Percentiles rank a stretch among this genome's conserved stretches.
Evolutionary conservation across 2,329 filamentous ascomycete genomes (phyloP).

Genomic region (Nannizzia gypsea): DNA sequence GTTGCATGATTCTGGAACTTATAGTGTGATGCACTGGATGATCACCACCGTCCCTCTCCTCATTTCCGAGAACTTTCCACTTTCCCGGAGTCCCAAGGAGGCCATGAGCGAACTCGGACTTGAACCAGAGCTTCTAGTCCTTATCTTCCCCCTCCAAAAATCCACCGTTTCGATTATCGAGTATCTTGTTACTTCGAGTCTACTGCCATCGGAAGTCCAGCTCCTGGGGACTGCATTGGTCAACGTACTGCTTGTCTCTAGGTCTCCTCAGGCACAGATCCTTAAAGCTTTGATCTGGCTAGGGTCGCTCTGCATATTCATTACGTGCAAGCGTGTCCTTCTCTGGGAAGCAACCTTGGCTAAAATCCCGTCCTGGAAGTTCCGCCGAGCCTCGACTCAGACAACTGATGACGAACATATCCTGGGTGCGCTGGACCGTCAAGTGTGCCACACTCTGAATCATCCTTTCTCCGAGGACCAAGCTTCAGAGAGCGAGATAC

Average conservation of each 20-base stretch:
- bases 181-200: conserved; percentile 75
- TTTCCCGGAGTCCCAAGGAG: conserved; percentile 10
- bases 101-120: conserved; percentile 29
- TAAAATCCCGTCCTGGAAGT: conserved; percentile 82
- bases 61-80: conserved; percentile 32
- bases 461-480: conserved; percentile 26
- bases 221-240: conserved; percentile 72
- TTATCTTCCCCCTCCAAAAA: conserved; percentile 75
- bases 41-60: conserved; percentile 59
- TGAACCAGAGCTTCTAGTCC: conserved; percentile 46
- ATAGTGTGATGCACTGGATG: conserved; percentile 65
- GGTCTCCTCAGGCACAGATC: conserved; percentile 72
- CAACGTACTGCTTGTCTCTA: conserved; percentile 64
- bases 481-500: conserved; percentile 29
- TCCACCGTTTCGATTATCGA: conserved; percentile 61
- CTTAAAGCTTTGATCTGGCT: conserved; percentile 76
- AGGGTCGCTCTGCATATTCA: conserved; percentile 64
- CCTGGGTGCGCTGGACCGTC: conserved; percentile 32
- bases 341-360: conserved; percentile 76
- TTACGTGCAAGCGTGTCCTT: conserved; percentile 62
- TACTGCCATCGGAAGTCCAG: conserved; percentile 77
- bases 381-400: conserved; percentile 44
- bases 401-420: conserved; percentile 26
- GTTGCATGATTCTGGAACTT: conserved; percentile 45
- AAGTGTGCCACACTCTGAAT: conserved; percentile 41